phyloP scores from a whole-genome alignment of 805 yeast genomes.

The Saccharomycopsis guyanensis region DNA sequence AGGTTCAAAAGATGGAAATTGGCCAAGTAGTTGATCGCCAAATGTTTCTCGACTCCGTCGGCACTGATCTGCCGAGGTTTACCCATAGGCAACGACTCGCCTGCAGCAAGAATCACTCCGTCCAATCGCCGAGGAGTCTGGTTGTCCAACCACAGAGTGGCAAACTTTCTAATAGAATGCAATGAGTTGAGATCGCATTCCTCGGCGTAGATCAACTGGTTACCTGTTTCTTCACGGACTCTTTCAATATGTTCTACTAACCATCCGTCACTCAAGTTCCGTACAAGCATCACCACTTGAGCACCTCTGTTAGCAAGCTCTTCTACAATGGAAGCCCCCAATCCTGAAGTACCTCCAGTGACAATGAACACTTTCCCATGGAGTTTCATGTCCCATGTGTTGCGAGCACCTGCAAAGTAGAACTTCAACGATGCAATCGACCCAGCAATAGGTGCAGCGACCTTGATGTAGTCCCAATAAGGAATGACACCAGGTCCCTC shows the following conservation, averaged over 20 bases:
- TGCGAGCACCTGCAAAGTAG: slow-evolving; percentile 70
- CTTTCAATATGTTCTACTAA: slow-evolving; percentile 71
- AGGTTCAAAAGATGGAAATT: slow-evolving; percentile 76
- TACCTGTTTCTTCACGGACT: slow-evolving; percentile 59
- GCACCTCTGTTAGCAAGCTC: slow-evolving; percentile 82
- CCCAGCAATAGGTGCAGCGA: slow-evolving; percentile 48
- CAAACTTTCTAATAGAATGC: slow-evolving; percentile 75
- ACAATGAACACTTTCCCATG: slow-evolving; percentile 82
- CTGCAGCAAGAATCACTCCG: slow-evolving; percentile 84
- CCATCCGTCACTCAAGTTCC: slow-evolving; percentile 65
- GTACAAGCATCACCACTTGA: slow-evolving; percentile 66
- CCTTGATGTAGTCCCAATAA: slow-evolving; percentile 53
- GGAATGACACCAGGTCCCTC: slow-evolving; percentile 78
- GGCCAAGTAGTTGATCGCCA: slow-evolving; percentile 74
- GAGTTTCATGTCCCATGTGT: slow-evolving; percentile 88
- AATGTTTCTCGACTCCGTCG: slow-evolving; percentile 85
- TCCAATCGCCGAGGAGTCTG: slow-evolving; percentile 87
- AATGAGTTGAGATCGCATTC: slow-evolving; percentile 73
- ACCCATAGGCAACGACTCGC: slow-evolving; percentile 68
- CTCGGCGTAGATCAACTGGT: slow-evolving; percentile 82
- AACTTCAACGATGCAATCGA: slow-evolving; percentile 48
- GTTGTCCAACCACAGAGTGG: slow-evolving; percentile 90
- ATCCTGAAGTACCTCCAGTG: slow-evolving; percentile 92
- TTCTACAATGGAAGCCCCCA: slow-evolving; percentile 69
- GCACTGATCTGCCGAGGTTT: slow-evolving; percentile 52